phyloP scores from a whole-genome alignment of 176 grass and related monocot genomes.

The Pontederia crassipes region DNA sequence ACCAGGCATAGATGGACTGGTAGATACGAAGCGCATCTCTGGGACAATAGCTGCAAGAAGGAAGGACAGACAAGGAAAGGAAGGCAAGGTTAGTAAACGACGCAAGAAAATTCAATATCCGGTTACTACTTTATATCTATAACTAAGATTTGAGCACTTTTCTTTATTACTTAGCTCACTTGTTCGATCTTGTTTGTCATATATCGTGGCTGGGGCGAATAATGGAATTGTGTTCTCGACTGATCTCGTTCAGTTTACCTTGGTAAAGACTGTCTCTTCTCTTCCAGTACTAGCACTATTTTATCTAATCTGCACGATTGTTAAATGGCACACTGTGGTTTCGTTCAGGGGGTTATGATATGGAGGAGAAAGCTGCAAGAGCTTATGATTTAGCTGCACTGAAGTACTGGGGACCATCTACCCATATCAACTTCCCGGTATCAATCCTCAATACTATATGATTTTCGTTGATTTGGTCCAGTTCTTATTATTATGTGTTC shows the following conservation, averaged over 20 bases:
- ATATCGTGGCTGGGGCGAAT: constrained; percentile 6
- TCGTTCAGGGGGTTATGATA: constrained; percentile 73
- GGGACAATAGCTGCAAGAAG: constrained; percentile 92
- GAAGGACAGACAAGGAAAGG: constrained; percentile 98
- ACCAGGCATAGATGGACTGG: constrained; percentile 96
- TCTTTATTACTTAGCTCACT: too few relatives aligned
- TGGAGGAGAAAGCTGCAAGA: constrained; percentile 86
- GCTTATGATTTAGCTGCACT: constrained; percentile 88
- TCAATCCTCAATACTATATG: too few relatives aligned
- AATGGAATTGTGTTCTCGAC: not conserved
- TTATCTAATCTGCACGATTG: too few relatives aligned
- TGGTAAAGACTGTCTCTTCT: constrained; percentile 20
- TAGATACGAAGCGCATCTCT: constrained; percentile 95
- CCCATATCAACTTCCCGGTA: constrained; percentile 88
- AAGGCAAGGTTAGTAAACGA: constrained; percentile 61
- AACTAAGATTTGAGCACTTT: too few relatives aligned
- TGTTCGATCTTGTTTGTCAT: constrained; percentile 13
- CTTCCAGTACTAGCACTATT: not conserved
- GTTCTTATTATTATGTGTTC: too few relatives aligned
- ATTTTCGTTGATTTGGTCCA: too few relatives aligned
- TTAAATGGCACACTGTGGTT: not conserved
- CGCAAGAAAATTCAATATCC: not conserved
- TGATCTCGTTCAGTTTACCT: constrained; percentile 45
- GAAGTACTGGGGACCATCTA: constrained; percentile 82
- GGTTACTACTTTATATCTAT: too few relatives aligned